Conservation (phyloP, 1,284 basidiomycete genomes). For the Volvariella volvacea region DNA sequence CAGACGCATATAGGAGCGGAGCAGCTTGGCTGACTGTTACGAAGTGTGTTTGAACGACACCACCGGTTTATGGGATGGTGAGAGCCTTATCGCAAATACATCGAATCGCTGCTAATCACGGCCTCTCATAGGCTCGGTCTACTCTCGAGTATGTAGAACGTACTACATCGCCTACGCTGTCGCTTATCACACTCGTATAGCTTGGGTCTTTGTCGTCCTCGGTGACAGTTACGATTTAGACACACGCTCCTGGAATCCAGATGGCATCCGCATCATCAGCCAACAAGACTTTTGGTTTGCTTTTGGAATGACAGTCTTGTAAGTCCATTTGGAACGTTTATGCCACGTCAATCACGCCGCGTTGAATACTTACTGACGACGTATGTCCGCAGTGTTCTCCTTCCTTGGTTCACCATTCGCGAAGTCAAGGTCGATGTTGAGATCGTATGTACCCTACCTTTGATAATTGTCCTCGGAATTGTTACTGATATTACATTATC, state of each 20-base stretch:
- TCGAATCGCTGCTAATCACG: conserved; percentile 9
- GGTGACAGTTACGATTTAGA: conserved; percentile 56
- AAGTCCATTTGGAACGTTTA: conserved; percentile 17
- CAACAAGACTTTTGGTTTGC: conserved; percentile 78
- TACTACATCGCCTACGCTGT: not conserved
- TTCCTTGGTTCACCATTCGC: conserved; percentile 73
- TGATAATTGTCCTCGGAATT: not conserved
- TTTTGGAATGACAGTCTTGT: conserved; percentile 69
- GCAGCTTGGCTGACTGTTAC: conserved; percentile 3
- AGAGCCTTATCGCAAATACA: conserved; percentile 16
- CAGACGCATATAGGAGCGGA: not conserved
- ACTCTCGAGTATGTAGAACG: conserved; percentile 39
- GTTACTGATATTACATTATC: not conserved
- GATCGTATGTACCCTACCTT: conserved; percentile 41
- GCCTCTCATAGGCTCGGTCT: conserved; percentile 41
- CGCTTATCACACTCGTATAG: conserved; percentile 18
- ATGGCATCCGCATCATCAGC: conserved; percentile 45
- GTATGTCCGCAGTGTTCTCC: conserved; percentile 40
- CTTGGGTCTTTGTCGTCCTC: conserved; percentile 62
- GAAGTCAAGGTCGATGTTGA: conserved; percentile 70
- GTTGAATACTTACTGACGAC: conserved; percentile 4
- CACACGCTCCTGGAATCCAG: conserved; percentile 53
- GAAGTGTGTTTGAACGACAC: conserved; percentile 60
- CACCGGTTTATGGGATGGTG: conserved; percentile 69
- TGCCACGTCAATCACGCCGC: not conserved